Base-by-base conservation (phyloP, 371 early-diverging fungal species). In the Mortierella sp. region DNA sequence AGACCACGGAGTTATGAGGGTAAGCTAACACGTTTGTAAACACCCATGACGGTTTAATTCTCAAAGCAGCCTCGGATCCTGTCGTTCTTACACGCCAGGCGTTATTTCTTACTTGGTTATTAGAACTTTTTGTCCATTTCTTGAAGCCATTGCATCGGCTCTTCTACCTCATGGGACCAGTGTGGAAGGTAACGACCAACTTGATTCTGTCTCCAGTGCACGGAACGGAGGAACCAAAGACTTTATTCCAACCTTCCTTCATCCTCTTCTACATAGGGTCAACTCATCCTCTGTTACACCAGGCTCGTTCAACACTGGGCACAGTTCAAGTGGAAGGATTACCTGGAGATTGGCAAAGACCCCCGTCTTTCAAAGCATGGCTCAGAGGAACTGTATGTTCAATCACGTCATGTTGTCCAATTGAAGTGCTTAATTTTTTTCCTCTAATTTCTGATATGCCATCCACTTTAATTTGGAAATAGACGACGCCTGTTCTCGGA, bases 221-320 rank as follows among this genome's bases (percentile, higher is more conserved):
- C 14, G 0, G 2, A 19, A 26, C 11, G 28, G 16, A 5, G 28
- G 42, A 6, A 24, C 26, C 44, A 42, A 26, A 11, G 42, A 8
- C 26, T 6, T 72, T 3, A 34, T 28, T 16, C 52, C 26, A 55
- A 79, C 28, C 19, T 24, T 19, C 8, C 0, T 44, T 26, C 2
- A 7, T 38, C 10, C 58, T 52, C 38, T 11, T 68, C 21, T 24
- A 21, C 44, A 14, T 78, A 90, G 90, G 77, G 91, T 5, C 86
- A 83, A 47, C 83, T 93, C 26, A 81, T 93, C 28, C 78, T 89
- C 2, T 89, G 90, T 63, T 92, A 90, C 57, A 83, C 89, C 13
- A 86, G 81, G 24, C 87, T 89, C 84, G 72, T 92, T 11, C 88
- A 88, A 38, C 89, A 89, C 48, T 93, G 92, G 92, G 89, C 89